Conservation (phyloP, 2,329 filamentous ascomycete genomes). For the Fusarium transvaalense region DNA sequence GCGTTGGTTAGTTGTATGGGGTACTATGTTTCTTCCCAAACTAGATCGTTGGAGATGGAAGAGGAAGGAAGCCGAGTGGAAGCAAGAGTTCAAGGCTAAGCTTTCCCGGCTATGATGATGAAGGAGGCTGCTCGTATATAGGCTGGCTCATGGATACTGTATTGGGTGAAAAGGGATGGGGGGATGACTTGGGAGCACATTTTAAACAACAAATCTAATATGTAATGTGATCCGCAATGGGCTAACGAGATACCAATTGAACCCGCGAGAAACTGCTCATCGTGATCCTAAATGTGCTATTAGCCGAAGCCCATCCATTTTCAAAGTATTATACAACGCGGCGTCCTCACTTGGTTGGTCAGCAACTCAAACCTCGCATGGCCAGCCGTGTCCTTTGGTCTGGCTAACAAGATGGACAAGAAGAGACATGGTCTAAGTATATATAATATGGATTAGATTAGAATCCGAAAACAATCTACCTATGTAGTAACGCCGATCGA, state of each 20-base stretch:
- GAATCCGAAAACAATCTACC: slow-evolving; percentile 5
- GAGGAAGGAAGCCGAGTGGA: slow-evolving; percentile 30
- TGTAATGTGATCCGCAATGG: neutral
- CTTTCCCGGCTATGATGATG: neutral
- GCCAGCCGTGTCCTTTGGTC: neutral
- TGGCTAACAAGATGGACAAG: neutral
- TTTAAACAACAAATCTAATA: neutral
- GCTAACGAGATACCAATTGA: neutral
- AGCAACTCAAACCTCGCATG: neutral
- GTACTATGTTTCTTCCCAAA: slow-evolving; percentile 21
- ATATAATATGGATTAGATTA: slow-evolving; percentile 19
- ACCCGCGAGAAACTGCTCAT: neutral
- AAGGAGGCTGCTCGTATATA: no score
- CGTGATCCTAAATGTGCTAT: neutral
- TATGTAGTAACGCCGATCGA: slow-evolving; percentile 17
- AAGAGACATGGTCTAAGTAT: neutral
- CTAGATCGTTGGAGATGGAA: slow-evolving; percentile 35
- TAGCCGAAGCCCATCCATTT: neutral
- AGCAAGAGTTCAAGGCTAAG: slow-evolving; percentile 1
- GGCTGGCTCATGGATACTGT: no score
- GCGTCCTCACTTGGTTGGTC: neutral
- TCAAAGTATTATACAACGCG: neutral
- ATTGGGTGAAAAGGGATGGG: neutral
- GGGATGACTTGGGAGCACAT: neutral
- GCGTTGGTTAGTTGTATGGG: slow-evolving; percentile 37